Evolutionary conservation across 129 eudicot species (phyloP).

Genomic region (Glebionis coronaria): DNA sequence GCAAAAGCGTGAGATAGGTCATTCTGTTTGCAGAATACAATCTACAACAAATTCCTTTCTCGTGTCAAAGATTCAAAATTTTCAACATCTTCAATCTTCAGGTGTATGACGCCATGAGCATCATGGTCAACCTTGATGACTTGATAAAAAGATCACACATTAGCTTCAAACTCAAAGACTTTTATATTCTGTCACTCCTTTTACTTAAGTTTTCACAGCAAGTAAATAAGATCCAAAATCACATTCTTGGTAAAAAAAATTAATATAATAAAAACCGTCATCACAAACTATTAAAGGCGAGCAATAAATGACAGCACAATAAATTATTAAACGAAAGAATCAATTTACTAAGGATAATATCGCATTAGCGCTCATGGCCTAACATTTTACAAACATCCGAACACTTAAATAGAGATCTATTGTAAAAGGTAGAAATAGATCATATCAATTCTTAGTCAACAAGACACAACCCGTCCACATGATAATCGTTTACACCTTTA

Average conservation of each 20-base stretch:
- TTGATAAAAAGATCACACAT: conserved; percentile 12
- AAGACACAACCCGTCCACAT: background rate
- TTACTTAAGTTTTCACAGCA: background rate
- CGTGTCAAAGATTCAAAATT: no score
- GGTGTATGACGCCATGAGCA: no score
- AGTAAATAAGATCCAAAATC: background rate
- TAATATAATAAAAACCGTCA: background rate
- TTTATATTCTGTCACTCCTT: no score
- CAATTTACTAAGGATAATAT: background rate
- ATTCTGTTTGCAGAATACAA: no score
- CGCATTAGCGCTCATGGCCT: background rate
- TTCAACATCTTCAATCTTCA: no score
- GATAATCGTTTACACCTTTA: no score
- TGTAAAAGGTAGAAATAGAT: background rate
- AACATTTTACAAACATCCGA: background rate
- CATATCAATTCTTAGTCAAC: background rate
- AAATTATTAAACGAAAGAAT: background rate
- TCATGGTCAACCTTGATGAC: no score
- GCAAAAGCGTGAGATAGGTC: no score
- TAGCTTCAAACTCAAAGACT: background rate
- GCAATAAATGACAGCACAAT: background rate
- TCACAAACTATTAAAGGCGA: conserved; percentile 7
- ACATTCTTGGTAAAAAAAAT: background rate
- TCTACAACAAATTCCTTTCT: no score
- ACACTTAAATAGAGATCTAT: background rate